These are phyloP conservation scores for Phytophthora ramorum DNA, from an alignment of 352 stramenopile genomes.

Conservation along the genomic window DNA sequence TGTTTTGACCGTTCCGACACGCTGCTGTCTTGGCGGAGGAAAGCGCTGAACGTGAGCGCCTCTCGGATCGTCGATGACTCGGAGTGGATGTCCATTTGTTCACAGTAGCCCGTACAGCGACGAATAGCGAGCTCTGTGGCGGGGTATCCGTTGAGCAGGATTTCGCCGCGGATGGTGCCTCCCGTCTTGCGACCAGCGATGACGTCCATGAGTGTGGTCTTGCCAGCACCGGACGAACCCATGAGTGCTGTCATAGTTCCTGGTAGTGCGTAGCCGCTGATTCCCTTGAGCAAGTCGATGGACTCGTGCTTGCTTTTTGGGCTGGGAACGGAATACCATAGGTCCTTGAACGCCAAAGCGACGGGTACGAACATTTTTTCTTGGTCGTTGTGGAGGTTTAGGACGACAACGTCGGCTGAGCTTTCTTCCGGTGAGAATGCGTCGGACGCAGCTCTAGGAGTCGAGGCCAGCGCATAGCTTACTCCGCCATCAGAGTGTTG, in stretches of 20 bases:
- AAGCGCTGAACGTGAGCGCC: slow-evolving; percentile 86
- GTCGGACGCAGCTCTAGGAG: slow-evolving; percentile 6
- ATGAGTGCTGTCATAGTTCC: slow-evolving; percentile 60
- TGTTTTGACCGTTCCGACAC: slow-evolving; percentile 36
- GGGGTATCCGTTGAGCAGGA: slow-evolving; percentile 48
- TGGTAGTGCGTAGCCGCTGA: slow-evolving; percentile 54
- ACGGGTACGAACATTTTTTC: slow-evolving; percentile 29
- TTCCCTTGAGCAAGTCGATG: slow-evolving; percentile 73
- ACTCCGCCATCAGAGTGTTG: background rate
- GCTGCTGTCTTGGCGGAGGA: slow-evolving; percentile 53
- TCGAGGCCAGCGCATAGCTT: slow-evolving; percentile 20
- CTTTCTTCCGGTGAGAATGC: background rate
- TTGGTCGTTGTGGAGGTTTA: slow-evolving; percentile 20
- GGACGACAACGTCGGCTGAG: slow-evolving; percentile 9
- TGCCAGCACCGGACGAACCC: slow-evolving; percentile 70
- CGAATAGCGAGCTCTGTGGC: slow-evolving; percentile 38
- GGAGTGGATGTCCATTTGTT: slow-evolving; percentile 28
- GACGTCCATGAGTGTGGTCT: slow-evolving; percentile 57
- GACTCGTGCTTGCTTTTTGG: slow-evolving; percentile 20
- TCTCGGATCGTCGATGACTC: slow-evolving; percentile 76
- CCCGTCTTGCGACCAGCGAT: slow-evolving; percentile 88
- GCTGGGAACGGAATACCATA: slow-evolving; percentile 21
- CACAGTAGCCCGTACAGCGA: slow-evolving; percentile 43
- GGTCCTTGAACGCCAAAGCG: slow-evolving; percentile 9
- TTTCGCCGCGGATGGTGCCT: slow-evolving; percentile 62